A percentile compares a stretch with the other conserved stretches of the same genome.
phyloP scores from a whole-genome alignment of 257 asterid genomes.

The Lycium ferocissimum region DNA sequence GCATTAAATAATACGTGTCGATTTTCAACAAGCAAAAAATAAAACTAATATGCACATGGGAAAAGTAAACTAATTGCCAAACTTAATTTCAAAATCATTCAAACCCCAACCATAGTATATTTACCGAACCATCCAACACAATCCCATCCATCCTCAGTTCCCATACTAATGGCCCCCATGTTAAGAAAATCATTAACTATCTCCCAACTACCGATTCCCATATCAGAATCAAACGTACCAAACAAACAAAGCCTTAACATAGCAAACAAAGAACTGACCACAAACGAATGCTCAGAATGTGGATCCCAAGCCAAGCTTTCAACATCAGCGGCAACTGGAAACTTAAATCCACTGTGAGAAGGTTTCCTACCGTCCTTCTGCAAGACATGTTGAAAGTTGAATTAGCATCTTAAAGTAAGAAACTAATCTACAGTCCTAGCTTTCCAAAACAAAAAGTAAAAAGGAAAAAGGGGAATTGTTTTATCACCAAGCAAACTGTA shows the following conservation, averaged over 20 bases:
- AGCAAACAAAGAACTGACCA: constrained; percentile 64
- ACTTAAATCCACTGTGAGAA: constrained; percentile 62
- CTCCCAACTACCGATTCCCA: not conserved
- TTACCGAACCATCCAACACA: not conserved
- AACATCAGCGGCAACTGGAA: constrained; percentile 76
- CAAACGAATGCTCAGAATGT: constrained; percentile 81
- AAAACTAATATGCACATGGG: not conserved
- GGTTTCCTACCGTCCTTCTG: constrained; percentile 74
- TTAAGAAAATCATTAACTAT: not conserved
- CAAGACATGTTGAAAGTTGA: constrained; percentile 34
- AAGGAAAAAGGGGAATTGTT: not conserved
- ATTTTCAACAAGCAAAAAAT: not conserved
- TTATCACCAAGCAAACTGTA: constrained; percentile 68
- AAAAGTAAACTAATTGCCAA: not conserved
- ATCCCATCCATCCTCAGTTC: not conserved
- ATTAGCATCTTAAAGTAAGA: constrained; percentile 24
- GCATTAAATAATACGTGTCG: not conserved
- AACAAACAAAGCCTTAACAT: not conserved
- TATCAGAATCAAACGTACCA: not conserved
- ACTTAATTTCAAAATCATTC: not conserved
- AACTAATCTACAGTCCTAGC: not conserved
- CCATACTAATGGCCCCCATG: not conserved
- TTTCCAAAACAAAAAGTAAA: constrained; percentile 2
- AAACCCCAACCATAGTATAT: not conserved
- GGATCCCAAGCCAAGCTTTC: constrained; percentile 98